Base-by-base conservation (phyloP, 306 rosid genomes). In the Comarum palustre region DNA sequence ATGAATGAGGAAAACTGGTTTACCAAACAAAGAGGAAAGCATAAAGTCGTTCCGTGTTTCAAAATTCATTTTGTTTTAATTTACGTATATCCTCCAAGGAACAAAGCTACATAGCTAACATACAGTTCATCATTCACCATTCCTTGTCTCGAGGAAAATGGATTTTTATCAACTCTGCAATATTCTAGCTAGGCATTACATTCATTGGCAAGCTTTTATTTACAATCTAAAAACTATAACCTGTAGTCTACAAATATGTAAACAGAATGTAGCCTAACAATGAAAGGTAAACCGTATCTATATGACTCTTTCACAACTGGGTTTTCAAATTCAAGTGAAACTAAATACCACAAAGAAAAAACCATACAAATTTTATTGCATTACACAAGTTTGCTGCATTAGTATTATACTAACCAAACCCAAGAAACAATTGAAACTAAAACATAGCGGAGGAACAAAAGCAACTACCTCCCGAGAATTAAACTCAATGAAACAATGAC, bases 401-500 rank as follows among this genome's bases (percentile, higher is more conserved):
- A 36, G 39, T 36, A 36, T 36, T 36, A 36, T 8, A 36, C 39
- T 36, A 47, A 46, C 4, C 39, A 68, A 67, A 67, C 24, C 24
- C 39, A 14, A 42, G 14, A 67, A 66, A 46, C 2, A 29, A 68
- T 2, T 47, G 4, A 25, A 19, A 48, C 15, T 19, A 48, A 31
- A 50, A 12, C 47, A 32, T 14, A 32, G 47, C 5, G 12, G 38
- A 25, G 41, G 24, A 51, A 67, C 22, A 15, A 69, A 71, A 39
- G 13, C 11, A 36, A 55, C 7, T 62, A 71, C 81, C 81, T 78
- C 77, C 31, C 51, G 77, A 78, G 81, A 48, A 17, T 34, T 71
- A 11, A 62, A 71, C 54, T 78, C 77, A 19, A 78, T 45, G 48
- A 71, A 71, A 69, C 81, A 78, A 64, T 57, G 66, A 12, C 81